Conservation (phyloP, 495 filamentous ascomycete genomes). For the Umbilicaria muhlenbergii region DNA sequence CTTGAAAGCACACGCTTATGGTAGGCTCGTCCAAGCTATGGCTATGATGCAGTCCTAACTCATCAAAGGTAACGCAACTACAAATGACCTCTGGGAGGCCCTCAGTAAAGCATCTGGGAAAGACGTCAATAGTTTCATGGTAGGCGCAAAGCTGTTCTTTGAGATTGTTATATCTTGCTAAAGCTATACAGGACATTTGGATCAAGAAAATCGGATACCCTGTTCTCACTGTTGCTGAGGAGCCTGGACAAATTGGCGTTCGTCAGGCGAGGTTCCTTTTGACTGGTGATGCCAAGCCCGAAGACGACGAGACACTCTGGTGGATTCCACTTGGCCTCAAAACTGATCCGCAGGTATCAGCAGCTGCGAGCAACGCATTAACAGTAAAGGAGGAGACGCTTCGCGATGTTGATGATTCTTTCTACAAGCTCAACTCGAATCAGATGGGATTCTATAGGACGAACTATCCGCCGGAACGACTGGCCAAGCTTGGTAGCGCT, state of each 20-base stretch:
- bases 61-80: slow-evolving; percentile 66
- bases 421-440: slow-evolving; percentile 85
- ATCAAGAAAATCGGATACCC: slow-evolving; percentile 91
- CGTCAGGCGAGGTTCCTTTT: slow-evolving; percentile 79
- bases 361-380: slow-evolving; percentile 48
- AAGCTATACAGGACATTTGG: slow-evolving; percentile 52
- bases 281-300: slow-evolving; percentile 77
- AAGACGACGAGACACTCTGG: slow-evolving; percentile 88
- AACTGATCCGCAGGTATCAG: slow-evolving; percentile 27
- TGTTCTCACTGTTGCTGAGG: slow-evolving; percentile 70
- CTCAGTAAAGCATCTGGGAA: slow-evolving; percentile 76
- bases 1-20: slow-evolving; percentile 72
- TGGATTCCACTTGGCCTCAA: slow-evolving; percentile 83
- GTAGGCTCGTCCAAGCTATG: slow-evolving; percentile 13
- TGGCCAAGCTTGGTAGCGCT: slow-evolving; percentile 62
- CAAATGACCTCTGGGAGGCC: slow-evolving; percentile 83
- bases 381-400: slow-evolving; percentile 60
- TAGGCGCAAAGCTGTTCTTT: slow-evolving; percentile 12
- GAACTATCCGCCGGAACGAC: slow-evolving; percentile 67
- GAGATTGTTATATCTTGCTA: slow-evolving; percentile 7
- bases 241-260: slow-evolving; percentile 62
- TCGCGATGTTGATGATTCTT: slow-evolving; percentile 50
- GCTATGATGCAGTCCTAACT: neutral
- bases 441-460: slow-evolving; percentile 87
- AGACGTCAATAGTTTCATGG: slow-evolving; percentile 78